Percentiles rank a stretch among this genome's conserved stretches.
Evolutionary conservation across 2,329 filamentous ascomycete genomes (phyloP).

Genomic region (Aphanocladium album): DNA sequence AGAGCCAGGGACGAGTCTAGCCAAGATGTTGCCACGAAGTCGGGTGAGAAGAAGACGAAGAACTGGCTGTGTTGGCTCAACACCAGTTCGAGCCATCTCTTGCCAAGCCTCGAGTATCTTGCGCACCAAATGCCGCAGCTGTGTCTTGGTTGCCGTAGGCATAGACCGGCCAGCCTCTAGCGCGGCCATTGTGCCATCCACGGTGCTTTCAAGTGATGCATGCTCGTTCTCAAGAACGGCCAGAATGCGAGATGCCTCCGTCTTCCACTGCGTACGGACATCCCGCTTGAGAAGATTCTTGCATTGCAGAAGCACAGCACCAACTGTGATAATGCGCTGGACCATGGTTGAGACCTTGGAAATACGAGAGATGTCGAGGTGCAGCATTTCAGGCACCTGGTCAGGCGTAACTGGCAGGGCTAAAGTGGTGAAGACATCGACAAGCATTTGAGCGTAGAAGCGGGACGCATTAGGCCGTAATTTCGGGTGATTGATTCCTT

Average conservation of each 20-base stretch:
- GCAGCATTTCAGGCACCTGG: constrained; percentile 67
- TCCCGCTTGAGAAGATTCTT: constrained; percentile 82
- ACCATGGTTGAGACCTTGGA: constrained; percentile 32
- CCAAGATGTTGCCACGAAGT: constrained; percentile 61
- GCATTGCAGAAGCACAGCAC: constrained; percentile 70
- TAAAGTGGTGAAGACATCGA: constrained; percentile 73
- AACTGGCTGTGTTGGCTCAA: constrained; percentile 49
- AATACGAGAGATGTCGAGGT: constrained; percentile 62
- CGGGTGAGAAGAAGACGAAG: constrained; percentile 64
- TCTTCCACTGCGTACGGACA: constrained; percentile 71
- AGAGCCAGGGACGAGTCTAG: constrained; percentile 59
- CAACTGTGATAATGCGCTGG: constrained; percentile 63
- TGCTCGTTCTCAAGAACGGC: constrained; percentile 57
- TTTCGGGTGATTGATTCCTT: constrained; percentile 56
- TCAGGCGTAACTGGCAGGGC: constrained; percentile 49
- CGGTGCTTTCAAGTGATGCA: constrained; percentile 45
- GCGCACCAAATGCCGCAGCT: constrained; percentile 52
- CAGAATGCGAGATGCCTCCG: constrained; percentile 66
- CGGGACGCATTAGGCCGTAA: constrained; percentile 62
- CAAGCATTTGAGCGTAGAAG: constrained; percentile 70
- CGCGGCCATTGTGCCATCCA: constrained; percentile 58
- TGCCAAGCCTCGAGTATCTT: constrained; percentile 49
- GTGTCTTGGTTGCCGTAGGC: constrained; percentile 56
- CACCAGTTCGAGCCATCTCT: constrained; percentile 37
- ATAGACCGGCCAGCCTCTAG: constrained; percentile 59